Evolutionary conservation across 1,139 yeast genomes (phyloP).

Genomic region (Kazachstania sp.): DNA sequence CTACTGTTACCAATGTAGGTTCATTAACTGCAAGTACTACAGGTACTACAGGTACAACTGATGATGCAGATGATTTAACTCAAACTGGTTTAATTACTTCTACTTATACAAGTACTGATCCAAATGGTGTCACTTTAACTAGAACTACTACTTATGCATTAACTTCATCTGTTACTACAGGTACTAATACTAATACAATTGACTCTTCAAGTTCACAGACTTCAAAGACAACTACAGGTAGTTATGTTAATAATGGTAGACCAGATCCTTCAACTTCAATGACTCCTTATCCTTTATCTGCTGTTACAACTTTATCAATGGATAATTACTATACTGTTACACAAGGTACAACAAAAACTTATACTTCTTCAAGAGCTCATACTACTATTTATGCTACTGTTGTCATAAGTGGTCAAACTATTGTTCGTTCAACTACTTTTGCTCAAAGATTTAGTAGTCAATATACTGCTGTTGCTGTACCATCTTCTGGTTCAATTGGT

Average conservation of each 20-base stretch:
- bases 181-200: constrained; percentile 7
- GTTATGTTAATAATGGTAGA: constrained; percentile 11
- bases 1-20: constrained; percentile 9
- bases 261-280: constrained; percentile 26
- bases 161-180: constrained; percentile 6
- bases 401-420: constrained; percentile 28
- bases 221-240: constrained; percentile 7
- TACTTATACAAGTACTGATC: constrained; percentile 3
- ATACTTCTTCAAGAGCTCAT: constrained; percentile 24
- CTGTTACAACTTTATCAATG: constrained; percentile 24
- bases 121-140: constrained; percentile 6
- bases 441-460: constrained; percentile 33
- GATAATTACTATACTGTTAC: constrained; percentile 25
- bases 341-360: constrained; percentile 24
- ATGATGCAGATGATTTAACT: not conserved
- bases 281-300: constrained; percentile 19
- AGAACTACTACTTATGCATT: constrained; percentile 3
- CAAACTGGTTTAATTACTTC: constrained; percentile 5
- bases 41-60: constrained; percentile 5
- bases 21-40: constrained; percentile 8
- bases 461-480: constrained; percentile 26
- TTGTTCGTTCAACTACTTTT: constrained; percentile 32
- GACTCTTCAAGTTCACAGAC: not conserved
- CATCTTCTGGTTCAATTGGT: constrained; percentile 35
- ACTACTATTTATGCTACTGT: constrained; percentile 38